Percentiles rank a stretch among this genome's conserved stretches.
Evolutionary conservation across 202 grass and related monocot genomes (phyloP).

Genomic region (Eragrostis tef): DNA sequence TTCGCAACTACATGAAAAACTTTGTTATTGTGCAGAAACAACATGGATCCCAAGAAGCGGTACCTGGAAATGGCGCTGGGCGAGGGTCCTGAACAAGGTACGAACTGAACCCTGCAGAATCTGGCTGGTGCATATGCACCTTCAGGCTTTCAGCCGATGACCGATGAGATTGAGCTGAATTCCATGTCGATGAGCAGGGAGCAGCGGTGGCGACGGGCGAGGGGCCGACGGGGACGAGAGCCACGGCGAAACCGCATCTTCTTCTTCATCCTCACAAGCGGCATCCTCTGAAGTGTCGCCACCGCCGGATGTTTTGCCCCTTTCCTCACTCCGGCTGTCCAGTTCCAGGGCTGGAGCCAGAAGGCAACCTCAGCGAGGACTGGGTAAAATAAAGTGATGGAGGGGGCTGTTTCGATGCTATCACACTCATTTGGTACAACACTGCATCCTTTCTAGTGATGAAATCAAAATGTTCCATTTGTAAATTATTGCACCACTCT

Average conservation of each 20-base stretch:
- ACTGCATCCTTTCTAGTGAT: no score
- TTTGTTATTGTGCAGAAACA: constrained; percentile 50
- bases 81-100: constrained; percentile 48
- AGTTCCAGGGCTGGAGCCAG: neutral
- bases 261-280: neutral
- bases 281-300: constrained; percentile 11
- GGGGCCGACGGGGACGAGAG: no score
- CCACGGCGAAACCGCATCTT: no score
- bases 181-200: neutral
- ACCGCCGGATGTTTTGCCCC: neutral
- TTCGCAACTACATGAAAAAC: no score
- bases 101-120: neutral
- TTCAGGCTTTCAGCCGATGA: no score
- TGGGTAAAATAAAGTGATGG: no score
- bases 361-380: neutral
- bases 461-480: no score
- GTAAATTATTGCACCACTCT: no score
- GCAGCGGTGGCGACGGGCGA: neutral
- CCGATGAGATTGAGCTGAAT: no score
- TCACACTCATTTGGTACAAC: no score
- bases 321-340: constrained; percentile 6
- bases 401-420: no score
- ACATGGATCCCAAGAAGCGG: constrained; percentile 46
- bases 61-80: constrained; percentile 74
- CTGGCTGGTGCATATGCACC: neutral